These are phyloP conservation scores for Lagenidium giganteum DNA, from an alignment of 352 stramenopile genomes.

Conservation along the genomic window DNA sequence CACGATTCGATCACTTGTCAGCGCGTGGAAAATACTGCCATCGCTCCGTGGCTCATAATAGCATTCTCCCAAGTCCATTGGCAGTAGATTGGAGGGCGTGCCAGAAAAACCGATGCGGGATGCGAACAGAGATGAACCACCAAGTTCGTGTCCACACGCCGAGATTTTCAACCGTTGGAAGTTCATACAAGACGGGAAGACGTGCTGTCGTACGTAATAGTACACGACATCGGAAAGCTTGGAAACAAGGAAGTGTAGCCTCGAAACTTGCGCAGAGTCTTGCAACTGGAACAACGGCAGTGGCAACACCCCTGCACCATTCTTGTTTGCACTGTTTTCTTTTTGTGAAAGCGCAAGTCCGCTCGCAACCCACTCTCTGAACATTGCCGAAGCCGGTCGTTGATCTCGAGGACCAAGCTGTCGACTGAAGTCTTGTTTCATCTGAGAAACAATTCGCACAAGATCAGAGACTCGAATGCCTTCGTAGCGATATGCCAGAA, in stretches of 20 bases:
- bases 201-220: conserved; percentile 97
- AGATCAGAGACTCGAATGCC: conserved; percentile 82
- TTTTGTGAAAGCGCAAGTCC: conserved; percentile 31
- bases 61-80: conserved; percentile 98
- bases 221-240: conserved; percentile 93
- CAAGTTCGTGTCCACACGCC: conserved; percentile 98
- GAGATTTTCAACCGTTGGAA: conserved; percentile 99
- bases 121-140: conserved; percentile 97
- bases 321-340: conserved; percentile 11
- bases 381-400: conserved; percentile 70
- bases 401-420: conserved; percentile 80
- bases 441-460: conserved; percentile 79
- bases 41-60: conserved; percentile 98
- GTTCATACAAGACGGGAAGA: conserved; percentile 99
- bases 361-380: conserved; percentile 64
- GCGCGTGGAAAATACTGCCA: conserved; percentile 96
- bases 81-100: conserved; percentile 98
- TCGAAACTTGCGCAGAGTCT: conserved; percentile 94
- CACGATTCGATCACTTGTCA: conserved; percentile 93
- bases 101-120: conserved; percentile 98
- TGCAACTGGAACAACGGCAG: conserved; percentile 97
- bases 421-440: conserved; percentile 85
- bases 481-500: conserved; percentile 90
- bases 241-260: conserved; percentile 93
- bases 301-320: conserved; percentile 70